Percentiles rank a stretch among this genome's conserved stretches.
Evolutionary conservation across 305 asterid species (phyloP).

Genomic region (Solanum hybrid): DNA sequence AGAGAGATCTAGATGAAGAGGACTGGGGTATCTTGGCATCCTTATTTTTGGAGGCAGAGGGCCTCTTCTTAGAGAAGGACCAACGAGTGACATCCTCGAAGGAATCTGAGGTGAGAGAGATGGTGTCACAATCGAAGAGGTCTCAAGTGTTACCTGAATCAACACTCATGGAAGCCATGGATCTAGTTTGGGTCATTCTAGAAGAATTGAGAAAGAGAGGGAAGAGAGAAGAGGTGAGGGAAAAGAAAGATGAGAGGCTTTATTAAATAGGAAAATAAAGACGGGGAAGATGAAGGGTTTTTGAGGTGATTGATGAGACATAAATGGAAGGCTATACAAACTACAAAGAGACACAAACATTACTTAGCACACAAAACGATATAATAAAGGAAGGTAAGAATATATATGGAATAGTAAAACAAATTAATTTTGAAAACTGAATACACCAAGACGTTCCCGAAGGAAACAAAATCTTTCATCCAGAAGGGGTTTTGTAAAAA

Average conservation of each 20-base stretch:
- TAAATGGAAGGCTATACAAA: neutral
- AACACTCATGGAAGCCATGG: neutral
- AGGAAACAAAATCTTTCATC: no score
- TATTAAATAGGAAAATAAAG: neutral
- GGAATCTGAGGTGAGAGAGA: neutral
- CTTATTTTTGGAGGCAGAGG: neutral
- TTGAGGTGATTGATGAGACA: neutral
- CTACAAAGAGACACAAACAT: neutral
- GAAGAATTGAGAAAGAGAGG: neutral
- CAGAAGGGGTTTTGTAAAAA: no score
- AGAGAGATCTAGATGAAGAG: neutral
- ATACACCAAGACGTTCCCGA: no score
- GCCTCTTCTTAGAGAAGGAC: neutral
- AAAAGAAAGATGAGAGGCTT: neutral
- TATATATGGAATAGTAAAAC: no score
- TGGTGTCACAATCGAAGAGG: neutral
- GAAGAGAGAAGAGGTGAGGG: neutral
- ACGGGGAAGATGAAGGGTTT: neutral
- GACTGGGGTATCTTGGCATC: neutral
- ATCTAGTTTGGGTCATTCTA: neutral
- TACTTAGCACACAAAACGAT: neutral
- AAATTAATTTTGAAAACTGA: no score
- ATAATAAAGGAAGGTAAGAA: no score
- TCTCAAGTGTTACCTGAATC: neutral
- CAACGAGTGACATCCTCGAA: neutral